Percentiles rank a stretch among this genome's conserved stretches.
Evolutionary conservation across 768 basidiomycete genomes (phyloP).

Genomic region (Tricholoma terreum): DNA sequence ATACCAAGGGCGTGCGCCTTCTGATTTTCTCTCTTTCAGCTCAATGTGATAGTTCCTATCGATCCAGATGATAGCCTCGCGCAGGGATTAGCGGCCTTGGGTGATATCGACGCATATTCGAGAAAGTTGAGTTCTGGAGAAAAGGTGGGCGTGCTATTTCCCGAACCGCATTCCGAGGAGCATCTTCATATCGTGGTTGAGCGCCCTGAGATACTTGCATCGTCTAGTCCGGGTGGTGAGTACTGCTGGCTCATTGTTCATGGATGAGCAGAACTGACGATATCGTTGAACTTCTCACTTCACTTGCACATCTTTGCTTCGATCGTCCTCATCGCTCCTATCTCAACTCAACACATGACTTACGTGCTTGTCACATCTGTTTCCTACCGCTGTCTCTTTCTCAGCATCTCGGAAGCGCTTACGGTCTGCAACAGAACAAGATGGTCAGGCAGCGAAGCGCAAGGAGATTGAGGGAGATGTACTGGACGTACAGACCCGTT

Average conservation of each 20-base stretch:
- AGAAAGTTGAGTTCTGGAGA: neutral
- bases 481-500: conserved; percentile 4
- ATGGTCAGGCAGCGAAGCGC: conserved; percentile 7
- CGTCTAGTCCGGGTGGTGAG: neutral
- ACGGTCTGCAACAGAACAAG: conserved; percentile 7
- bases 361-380: conserved; percentile 5
- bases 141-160: neutral
- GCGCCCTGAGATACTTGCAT: neutral
- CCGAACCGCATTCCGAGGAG: neutral
- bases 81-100: neutral
- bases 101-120: neutral
- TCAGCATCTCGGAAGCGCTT: conserved; percentile 7
- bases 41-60: neutral
- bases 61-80: neutral
- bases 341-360: conserved; percentile 6
- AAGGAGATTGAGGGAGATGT: conserved; percentile 1
- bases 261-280: neutral
- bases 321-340: neutral
- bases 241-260: neutral
- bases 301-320: neutral
- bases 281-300: no score
- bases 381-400: conserved; percentile 4
- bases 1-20: neutral
- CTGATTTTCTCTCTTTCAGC: no score
- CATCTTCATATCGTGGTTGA: neutral